These are phyloP conservation scores for Tuber calosporum DNA, from an alignment of 495 filamentous ascomycete genomes.

Conservation along the genomic window DNA sequence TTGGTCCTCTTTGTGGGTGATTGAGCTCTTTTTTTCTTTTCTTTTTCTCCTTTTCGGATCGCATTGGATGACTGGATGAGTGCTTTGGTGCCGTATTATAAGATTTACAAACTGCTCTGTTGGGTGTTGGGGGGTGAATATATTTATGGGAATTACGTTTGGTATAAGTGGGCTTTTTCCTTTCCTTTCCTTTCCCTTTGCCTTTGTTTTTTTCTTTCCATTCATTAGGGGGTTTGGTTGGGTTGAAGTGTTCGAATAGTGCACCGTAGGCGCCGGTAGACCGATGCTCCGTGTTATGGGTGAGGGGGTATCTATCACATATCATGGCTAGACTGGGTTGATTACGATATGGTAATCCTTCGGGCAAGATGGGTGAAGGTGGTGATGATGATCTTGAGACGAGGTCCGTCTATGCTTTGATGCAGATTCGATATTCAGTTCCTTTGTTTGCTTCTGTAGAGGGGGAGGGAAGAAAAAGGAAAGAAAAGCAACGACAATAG, in stretches of 20 bases:
- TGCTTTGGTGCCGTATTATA: not conserved
- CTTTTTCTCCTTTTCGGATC: not conserved
- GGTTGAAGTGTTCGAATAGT: not conserved
- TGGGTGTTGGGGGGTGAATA: not conserved
- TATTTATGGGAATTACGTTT: not conserved
- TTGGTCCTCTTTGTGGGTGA: conserved; percentile 11
- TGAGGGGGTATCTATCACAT: not conserved
- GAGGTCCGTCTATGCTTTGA: not conserved
- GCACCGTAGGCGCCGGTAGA: not conserved
- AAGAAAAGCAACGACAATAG: not conserved
- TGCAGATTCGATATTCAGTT: not conserved
- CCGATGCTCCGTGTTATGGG: not conserved
- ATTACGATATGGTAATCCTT: not conserved
- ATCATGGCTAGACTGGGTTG: not conserved
- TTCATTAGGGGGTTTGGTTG: not conserved
- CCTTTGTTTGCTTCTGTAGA: not conserved
- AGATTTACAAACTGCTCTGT: not conserved
- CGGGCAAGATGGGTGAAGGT: not conserved
- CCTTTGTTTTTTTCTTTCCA: accelerated
- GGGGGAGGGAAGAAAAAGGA: not conserved
- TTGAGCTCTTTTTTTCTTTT: not conserved
- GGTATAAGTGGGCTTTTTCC: not conserved
- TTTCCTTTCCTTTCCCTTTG: not conserved
- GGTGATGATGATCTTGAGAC: not conserved
- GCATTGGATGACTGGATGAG: not conserved